Evolutionary conservation across 2,329 filamentous ascomycete genomes (phyloP).

Genomic region (Trichoderma cornu-damae): DNA sequence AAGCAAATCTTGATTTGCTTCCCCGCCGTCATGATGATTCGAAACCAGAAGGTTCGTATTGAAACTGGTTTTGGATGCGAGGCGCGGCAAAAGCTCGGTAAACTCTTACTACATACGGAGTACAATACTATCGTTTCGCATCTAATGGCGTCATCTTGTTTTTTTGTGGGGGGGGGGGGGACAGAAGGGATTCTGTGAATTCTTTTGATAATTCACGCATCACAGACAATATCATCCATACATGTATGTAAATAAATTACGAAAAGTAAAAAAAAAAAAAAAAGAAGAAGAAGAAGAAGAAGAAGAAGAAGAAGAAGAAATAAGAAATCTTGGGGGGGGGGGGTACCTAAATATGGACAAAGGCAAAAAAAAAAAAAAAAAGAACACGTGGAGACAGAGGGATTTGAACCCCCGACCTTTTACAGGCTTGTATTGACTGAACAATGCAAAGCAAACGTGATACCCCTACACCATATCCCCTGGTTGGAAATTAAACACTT

Average conservation of each 20-base stretch:
- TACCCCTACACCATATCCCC: constrained; percentile 20
- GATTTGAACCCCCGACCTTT: constrained; percentile 20
- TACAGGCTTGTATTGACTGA: constrained; percentile 16
- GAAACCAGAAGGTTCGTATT: neutral
- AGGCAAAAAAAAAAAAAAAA: constrained; percentile 1
- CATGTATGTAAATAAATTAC: neutral
- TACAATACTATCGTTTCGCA: too few relatives aligned
- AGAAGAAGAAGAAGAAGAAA: neutral
- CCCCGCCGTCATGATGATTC: neutral
- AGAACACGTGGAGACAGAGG: constrained; percentile 17
- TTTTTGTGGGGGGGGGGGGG: too few relatives aligned
- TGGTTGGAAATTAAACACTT: neutral
- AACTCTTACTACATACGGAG: neutral
- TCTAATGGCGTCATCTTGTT: neutral
- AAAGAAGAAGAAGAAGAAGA: neutral
- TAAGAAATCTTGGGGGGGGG: too few relatives aligned
- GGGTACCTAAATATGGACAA: neutral
- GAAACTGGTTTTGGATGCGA: neutral
- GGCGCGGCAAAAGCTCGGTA: neutral
- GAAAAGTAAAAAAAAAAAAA: too few relatives aligned
- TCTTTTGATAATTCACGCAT: too few relatives aligned
- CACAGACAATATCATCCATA: neutral
- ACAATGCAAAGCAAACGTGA: constrained; percentile 19
- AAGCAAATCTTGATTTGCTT: too few relatives aligned
- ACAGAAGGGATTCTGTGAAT: too few relatives aligned